A percentile compares a stretch with the other conserved stretches of the same genome.
phyloP scores from a whole-genome alignment of 2,329 filamentous ascomycete genomes.

The Neopestalotiopsis rosae region DNA sequence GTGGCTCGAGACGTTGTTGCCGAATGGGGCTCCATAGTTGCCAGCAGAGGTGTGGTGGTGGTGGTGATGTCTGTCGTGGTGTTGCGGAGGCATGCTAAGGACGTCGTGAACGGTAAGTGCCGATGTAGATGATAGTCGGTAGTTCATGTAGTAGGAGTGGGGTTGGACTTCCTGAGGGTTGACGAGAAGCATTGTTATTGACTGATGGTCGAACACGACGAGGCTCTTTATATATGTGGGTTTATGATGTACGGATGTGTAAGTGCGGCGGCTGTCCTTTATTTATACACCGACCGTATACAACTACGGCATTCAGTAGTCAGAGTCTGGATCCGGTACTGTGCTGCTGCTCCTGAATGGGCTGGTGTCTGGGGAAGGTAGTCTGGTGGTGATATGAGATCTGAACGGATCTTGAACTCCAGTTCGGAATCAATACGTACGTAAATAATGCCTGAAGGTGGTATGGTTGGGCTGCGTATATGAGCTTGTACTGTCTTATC shows the following conservation, averaged over 20 bases:
- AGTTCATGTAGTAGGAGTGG: slow-evolving; percentile 20
- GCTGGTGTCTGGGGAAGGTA: background rate
- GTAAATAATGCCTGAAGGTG: background rate
- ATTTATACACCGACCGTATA: background rate
- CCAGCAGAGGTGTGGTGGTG: slow-evolving; percentile 16
- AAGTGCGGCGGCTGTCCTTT: background rate
- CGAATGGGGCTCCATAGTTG: slow-evolving; percentile 24
- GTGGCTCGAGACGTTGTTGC: slow-evolving; percentile 46
- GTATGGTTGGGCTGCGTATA: background rate
- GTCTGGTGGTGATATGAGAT: background rate
- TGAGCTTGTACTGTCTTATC: background rate
- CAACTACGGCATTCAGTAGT: background rate
- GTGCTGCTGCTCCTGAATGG: background rate
- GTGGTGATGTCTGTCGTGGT: slow-evolving; percentile 20
- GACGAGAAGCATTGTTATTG: slow-evolving; percentile 25
- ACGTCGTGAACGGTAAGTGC: slow-evolving; percentile 21
- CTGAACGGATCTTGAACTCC: background rate
- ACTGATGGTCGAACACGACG: background rate
- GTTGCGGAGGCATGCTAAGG: slow-evolving; percentile 24
- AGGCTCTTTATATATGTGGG: slow-evolving; percentile 5
- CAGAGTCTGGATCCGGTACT: slow-evolving; percentile 2
- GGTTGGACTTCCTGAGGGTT: slow-evolving; percentile 21
- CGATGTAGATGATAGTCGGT: slow-evolving; percentile 19
- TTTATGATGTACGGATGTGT: background rate
- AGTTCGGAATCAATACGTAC: background rate